Evolutionary conservation across 2,329 filamentous ascomycete genomes (phyloP), one percentile per base, ranked within the genome.

Genomic region (Lachnellula arida): DNA sequence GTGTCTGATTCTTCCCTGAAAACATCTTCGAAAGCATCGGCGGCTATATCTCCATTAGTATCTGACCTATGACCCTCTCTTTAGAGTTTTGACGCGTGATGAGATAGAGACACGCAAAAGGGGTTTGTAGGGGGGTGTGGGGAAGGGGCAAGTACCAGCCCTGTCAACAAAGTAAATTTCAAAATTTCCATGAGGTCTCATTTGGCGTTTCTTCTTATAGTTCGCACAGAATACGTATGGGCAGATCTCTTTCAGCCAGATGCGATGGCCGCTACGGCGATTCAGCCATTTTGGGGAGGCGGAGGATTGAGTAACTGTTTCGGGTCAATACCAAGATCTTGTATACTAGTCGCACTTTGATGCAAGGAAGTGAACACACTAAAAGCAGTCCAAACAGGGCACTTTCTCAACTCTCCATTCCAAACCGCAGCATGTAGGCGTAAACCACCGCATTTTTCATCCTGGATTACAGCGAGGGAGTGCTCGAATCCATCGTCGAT

Each of bases 311-410:
- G 81, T 82, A 23, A 85, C 81, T 84, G 50, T 50, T 50, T 7
- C 14, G 14, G 17, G 34, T 23, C 15, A 43, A 7, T 3, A 4
- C 15, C 25, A 53, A 53, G 12, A 17, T 23, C 51, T 9, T 11
- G 28, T 11, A 32, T 3, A 32, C 28, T 28, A 9, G 28, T 1
- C 28, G 28, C 28, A 32, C 28, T 32, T 32, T 32, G 3, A 28
- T 34, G 22, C 9, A 40, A 28, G 4, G 9, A 4, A 19, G 11
- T 11, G 23, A 32, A 63, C 77, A 25, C 71, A 84, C 82, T 71
- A 63, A 86, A 86, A 2, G 82, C 82, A 2, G 82, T 86, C 83
- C 83, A 86, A 8, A 86, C 75, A 1, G 82, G 83, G 62, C 80
- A 83, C 50, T 73, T 73, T 32, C 72, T 73, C 49, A 84, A 65